These are phyloP conservation scores for Jackrogersella minutella DNA, from an alignment of 495 filamentous ascomycete genomes.

Conservation along the genomic window DNA sequence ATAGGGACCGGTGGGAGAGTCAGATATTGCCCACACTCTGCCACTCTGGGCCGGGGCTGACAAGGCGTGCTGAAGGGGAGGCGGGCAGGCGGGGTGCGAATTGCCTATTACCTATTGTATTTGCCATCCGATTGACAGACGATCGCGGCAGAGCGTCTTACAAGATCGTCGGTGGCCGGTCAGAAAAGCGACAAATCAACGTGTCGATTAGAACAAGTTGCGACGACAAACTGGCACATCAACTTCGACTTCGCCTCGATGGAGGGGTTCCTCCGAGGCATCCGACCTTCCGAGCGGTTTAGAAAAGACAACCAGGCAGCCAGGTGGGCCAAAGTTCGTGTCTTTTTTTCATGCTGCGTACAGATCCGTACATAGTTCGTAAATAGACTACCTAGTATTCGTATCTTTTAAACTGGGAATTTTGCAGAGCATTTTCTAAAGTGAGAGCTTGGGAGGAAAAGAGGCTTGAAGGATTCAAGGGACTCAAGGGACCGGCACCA, in stretches of 20 bases:
- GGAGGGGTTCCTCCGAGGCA: conserved; percentile 11
- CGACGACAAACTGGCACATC: conserved; percentile 10
- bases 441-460: conserved; percentile 7
- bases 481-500: neutral
- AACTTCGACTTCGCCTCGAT: conserved; percentile 1
- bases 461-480: neutral
- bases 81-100: neutral
- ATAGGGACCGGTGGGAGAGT: conserved; percentile 5
- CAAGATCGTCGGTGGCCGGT: conserved; percentile 41
- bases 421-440: conserved; percentile 25
- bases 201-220: neutral
- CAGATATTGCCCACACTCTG: neutral
- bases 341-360: no score
- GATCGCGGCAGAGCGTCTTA: conserved; percentile 26
- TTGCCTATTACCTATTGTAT: conserved; percentile 12
- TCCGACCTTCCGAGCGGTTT: conserved; percentile 31
- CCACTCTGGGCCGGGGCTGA: no score
- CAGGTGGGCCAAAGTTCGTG: neutral
- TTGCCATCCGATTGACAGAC: conserved; percentile 9
- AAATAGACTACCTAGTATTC: no score
- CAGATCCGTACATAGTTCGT: no score
- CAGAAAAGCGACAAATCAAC: conserved; percentile 14
- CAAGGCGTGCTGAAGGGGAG: conserved; percentile 20
- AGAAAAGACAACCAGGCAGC: no score
- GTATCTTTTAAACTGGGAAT: no score